Percentiles rank a stretch among this genome's conserved stretches.
These are phyloP conservation scores for Xylariaceae sp. DNA, from an alignment of 2,329 filamentous ascomycete genomes.

Conservation along the genomic window DNA sequence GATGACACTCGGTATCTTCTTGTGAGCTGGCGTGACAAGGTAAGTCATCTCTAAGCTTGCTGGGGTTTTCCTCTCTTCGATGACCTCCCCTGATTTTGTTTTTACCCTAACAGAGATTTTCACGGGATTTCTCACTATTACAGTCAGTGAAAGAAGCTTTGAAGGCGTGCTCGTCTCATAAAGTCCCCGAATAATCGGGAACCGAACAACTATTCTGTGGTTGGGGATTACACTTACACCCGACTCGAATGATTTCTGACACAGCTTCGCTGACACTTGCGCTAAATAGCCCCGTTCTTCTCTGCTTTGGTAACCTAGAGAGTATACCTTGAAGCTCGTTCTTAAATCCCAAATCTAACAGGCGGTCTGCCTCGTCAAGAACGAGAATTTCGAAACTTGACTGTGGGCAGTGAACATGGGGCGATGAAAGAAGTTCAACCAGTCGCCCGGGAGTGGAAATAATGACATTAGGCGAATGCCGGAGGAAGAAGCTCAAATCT, in stretches of 20 bases:
- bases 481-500: slow-evolving; percentile 84
- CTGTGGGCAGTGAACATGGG: slow-evolving; percentile 84
- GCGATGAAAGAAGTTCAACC: slow-evolving; percentile 83
- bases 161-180: no score
- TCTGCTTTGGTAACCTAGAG: slow-evolving; percentile 84
- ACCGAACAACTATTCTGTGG: neutral
- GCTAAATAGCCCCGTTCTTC: slow-evolving; percentile 91
- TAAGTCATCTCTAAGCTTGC: slow-evolving; percentile 94
- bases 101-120: slow-evolving; percentile 95
- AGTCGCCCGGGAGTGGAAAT: slow-evolving; percentile 91
- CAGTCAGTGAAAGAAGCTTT: neutral
- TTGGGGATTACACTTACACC: slow-evolving; percentile 53
- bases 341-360: slow-evolving; percentile 94
- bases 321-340: slow-evolving; percentile 87
- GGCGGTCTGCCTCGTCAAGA: slow-evolving; percentile 90
- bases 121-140: slow-evolving; percentile 76
- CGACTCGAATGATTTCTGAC: slow-evolving; percentile 88
- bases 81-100: slow-evolving; percentile 66
- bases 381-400: slow-evolving; percentile 92
- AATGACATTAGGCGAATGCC: slow-evolving; percentile 83
- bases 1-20: slow-evolving; percentile 78
- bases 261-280: slow-evolving; percentile 96
- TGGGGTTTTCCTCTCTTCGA: slow-evolving; percentile 85
- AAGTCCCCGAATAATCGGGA: no score
- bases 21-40: slow-evolving; percentile 72